Evolutionary conservation across 345 rosid species (phyloP), one percentile per base, ranked within the genome.

Genomic region (Salix arbutifolia): DNA sequence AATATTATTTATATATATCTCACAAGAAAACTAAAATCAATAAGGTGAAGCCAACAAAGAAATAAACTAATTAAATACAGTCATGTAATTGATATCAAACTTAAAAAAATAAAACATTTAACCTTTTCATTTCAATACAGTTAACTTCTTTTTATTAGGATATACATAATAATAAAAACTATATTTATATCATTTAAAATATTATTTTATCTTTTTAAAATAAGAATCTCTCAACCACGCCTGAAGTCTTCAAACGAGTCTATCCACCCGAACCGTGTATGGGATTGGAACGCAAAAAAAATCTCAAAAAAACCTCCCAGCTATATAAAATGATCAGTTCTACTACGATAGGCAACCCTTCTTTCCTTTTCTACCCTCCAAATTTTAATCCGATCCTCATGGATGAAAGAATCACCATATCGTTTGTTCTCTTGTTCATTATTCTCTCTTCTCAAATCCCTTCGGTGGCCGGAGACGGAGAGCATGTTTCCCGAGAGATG

Each of bases 401-500:
- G 64, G 71, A 16, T 48, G 76, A 38, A 74, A 74, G 71, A 80
- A 78, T 62, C 31, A 76, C 61, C 26, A 72, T 38, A 25, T 53
- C 83, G 60, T 67, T 76, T 33, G 25, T 82, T 23, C 1, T 83
- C 23, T 60, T 69, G n/a, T 65, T 76, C 67, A 30, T 87, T n/a
- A 28, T 86, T 13, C 65, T 85, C 52, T 82, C 73, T 5, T 42
- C 8, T 61, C 77, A 75, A 1, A 68, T 78, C 52, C 11, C 26
- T 21, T 53, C n/a, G 2, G 82, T 65, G 18, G 11, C 10, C 48
- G 73, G 78, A 35, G 83, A 82, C 35, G 88, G 42, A 61, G 83
- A 12, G 4, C 7, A 74, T 16, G 56, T 16, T 5, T 33, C 74
- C 19, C 72, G 70, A 31, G 44, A 71, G 18, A 28, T 61, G 50